Conservation (phyloP, 2,329 filamentous ascomycete species). For the Alternaria atra region DNA sequence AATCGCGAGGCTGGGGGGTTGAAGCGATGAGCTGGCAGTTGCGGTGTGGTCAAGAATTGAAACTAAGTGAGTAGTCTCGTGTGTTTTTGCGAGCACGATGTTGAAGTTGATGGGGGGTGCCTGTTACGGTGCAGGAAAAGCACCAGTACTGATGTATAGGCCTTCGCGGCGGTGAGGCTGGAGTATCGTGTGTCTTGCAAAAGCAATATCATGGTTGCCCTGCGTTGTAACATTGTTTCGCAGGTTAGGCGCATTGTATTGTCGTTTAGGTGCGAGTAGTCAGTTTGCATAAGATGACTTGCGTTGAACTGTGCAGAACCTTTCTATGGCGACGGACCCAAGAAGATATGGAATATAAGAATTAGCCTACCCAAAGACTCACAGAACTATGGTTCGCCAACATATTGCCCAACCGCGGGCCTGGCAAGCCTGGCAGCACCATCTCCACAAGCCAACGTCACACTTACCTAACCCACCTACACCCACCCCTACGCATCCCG, state of each 20-base stretch:
- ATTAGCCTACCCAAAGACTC: neutral
- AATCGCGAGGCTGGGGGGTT: neutral
- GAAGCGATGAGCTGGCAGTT: neutral
- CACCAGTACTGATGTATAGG: neutral
- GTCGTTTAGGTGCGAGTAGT: neutral
- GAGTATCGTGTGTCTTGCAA: neutral
- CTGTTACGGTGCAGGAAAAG: constrained; percentile 1
- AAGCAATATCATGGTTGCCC: neutral
- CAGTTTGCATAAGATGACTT: neutral
- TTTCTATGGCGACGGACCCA: neutral
- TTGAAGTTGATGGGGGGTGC: neutral
- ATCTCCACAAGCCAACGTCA: constrained; percentile 14
- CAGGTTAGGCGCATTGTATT: neutral
- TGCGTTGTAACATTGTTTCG: neutral
- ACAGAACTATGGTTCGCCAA: constrained; percentile 8
- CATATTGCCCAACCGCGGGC: constrained; percentile 1
- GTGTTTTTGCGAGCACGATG: neutral
- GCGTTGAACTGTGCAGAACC: neutral
- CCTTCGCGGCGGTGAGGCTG: constrained; percentile 1
- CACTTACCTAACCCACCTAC: constrained; percentile 5
- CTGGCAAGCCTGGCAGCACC: constrained; percentile 3
- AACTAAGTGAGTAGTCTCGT: neutral
- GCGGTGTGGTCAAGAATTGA: neutral
- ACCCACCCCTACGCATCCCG: neutral
- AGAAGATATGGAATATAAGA: neutral